Evolutionary conservation across 2,329 filamentous ascomycete species (phyloP), one percentile per base, ranked within the genome.

Genomic region (Cyanodermella asteris): DNA sequence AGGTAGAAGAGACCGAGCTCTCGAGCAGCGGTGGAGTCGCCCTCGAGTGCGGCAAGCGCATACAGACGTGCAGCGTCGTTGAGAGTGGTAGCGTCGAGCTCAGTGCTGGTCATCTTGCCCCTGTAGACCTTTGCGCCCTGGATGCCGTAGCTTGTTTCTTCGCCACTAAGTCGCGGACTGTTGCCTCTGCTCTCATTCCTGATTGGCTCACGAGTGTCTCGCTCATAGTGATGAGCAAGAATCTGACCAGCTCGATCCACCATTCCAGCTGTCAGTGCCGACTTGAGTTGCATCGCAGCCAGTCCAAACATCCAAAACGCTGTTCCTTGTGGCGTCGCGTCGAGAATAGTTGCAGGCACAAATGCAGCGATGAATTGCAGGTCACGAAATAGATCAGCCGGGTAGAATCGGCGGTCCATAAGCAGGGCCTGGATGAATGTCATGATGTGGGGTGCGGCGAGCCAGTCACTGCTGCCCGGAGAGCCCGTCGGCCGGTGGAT

Each of bases 1-100:
- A 97, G 64, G 45, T 93, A 94, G 39, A 94, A 74, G 33, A 91
- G 75, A 2, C 77, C 87, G 10, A 97, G 62, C 50, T 97, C 87
- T 25, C 87, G 71, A 51, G 94, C 82, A 5, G 84, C 82, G 8
- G 77, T 75, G 0, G 81, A 63, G 31, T 82, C 69, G 19, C 84
- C 82, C 49, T 97, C 87, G 44, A 82, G 87, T 10, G 87, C 87
- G 2, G 82, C 84, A 42, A 93, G 87, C 33, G 78, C 74, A 59
- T 78, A 80, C 70, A 94, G 87, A 36, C 64, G 68, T 3, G 76
- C 82, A 1, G 81, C 84, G 43, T 93, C 80, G 21, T 68, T 87
- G 66, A 28, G 63, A 68, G 47, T 78, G 72, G 23, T 69, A 63
- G 28, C 69, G 44, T 14, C 40, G 39, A 33, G 45, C 36, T 18